Base-by-base conservation (phyloP, 202 grass and related monocot species). In the Zizania palustris region DNA sequence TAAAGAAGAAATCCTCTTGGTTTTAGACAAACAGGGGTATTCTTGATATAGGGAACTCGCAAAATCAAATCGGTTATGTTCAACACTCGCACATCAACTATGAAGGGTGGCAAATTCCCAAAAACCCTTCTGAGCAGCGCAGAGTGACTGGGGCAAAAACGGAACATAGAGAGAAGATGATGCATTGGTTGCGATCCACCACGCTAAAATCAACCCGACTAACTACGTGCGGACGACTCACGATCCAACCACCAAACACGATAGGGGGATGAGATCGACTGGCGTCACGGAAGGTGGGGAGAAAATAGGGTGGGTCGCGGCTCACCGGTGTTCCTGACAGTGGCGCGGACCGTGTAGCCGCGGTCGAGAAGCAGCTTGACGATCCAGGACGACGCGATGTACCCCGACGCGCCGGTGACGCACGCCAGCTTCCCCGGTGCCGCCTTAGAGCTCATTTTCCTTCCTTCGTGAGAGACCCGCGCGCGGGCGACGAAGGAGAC, bases 321-420 rank as follows among this genome's bases (percentile, higher is more conserved):
- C 78, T 40, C 12, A 88, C 89, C 64, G 11, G 82, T 68, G 82
- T 88, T 74, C 20, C 89, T 21, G 10, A 91, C 82, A 82, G 89
- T 79, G 73, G 89, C 89, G 56, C 85, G 89, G 79, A 88, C 89
- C 51, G 85, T 85, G 85, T 92, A 88, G 45, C 89, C 85, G 19
- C 79, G 70, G 39, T 4, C 51, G 59, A 91, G 89, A 45, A 91
- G 89, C 21, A 85, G 43, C 64, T 76, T 88, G 41, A 85, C 82
- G 53, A 91, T 41, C 78, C 85, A 85, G 2, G 89, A 91, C n/a
- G n/a, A n/a, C 15, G 85, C 85, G 65, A 91, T 85, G 85, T 83
- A 92, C 8, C 89, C 85, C 16, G 89, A 83, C 18, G 64, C 82
- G 54, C 85, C 85, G 39, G 85, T 87, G 55, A 87, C 85, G 69